Evolutionary conservation across 2,329 filamentous ascomycete genomes (phyloP).

Genomic region (Aphanocladium album): DNA sequence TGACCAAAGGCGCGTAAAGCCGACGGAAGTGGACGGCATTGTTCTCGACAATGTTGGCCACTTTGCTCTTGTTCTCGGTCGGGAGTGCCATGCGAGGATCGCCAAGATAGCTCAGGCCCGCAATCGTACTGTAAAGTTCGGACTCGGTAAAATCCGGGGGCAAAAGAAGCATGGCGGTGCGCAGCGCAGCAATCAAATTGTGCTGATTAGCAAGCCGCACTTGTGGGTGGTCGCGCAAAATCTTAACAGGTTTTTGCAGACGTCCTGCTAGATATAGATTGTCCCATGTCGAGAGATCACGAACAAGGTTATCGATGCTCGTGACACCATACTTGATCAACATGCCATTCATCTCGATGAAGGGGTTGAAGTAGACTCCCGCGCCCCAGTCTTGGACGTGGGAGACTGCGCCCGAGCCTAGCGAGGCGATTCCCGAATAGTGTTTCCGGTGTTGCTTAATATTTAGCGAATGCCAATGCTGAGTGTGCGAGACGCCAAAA

Average conservation of each 20-base stretch:
- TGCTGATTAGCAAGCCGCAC: slow-evolving; percentile 94
- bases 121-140: slow-evolving; percentile 85
- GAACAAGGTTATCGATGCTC: slow-evolving; percentile 82
- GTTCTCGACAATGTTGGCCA: slow-evolving; percentile 87
- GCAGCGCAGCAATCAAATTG: slow-evolving; percentile 86
- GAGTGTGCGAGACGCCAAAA: slow-evolving; percentile 87
- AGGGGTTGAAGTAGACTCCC: slow-evolving; percentile 96
- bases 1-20: slow-evolving; percentile 83
- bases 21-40: slow-evolving; percentile 89
- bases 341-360: slow-evolving; percentile 88
- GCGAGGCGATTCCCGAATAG: slow-evolving; percentile 77
- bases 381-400: slow-evolving; percentile 88
- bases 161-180: slow-evolving; percentile 81
- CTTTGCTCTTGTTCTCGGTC: slow-evolving; percentile 87
- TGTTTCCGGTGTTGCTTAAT: slow-evolving; percentile 83
- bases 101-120: slow-evolving; percentile 87
- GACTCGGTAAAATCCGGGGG: slow-evolving; percentile 80
- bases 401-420: slow-evolving; percentile 82
- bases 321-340: slow-evolving; percentile 98
- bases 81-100: slow-evolving; percentile 93
- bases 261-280: slow-evolving; percentile 94
- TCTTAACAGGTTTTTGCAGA: slow-evolving; percentile 96
- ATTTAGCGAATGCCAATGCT: slow-evolving; percentile 97
- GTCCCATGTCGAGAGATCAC: slow-evolving; percentile 85
- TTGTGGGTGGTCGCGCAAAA: slow-evolving; percentile 85